Conservation (phyloP, 1,284 basidiomycete genomes). For the Ganoderma multipileum region DNA sequence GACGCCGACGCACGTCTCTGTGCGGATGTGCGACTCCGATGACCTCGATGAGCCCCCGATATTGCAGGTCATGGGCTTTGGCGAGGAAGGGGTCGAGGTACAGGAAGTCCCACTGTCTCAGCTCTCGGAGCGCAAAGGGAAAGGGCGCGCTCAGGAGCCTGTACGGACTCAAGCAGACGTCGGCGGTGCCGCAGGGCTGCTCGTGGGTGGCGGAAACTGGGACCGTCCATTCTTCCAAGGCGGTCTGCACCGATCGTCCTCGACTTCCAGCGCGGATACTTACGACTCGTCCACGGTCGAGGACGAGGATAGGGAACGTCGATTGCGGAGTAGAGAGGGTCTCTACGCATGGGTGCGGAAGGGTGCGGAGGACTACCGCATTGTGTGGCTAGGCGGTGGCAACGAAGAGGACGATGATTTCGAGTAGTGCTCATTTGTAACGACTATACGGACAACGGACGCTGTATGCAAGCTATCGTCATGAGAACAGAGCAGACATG, state of each 20-base stretch:
- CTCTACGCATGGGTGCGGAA: conserved; percentile 78
- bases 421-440: conserved; percentile 23
- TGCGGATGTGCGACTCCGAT: conserved; percentile 54
- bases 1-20: conserved; percentile 59
- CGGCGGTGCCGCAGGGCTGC: conserved; percentile 68
- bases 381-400: conserved; percentile 79
- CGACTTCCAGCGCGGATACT: conserved; percentile 51
- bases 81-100: conserved; percentile 73
- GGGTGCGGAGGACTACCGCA: conserved; percentile 72
- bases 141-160: conserved; percentile 50
- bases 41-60: conserved; percentile 44
- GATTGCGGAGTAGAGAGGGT: conserved; percentile 54
- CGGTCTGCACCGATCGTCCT: conserved; percentile 45
- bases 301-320: conserved; percentile 30
- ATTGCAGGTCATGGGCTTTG: conserved; percentile 71
- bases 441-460: conserved; percentile 24
- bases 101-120: conserved; percentile 61
- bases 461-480: conserved; percentile 17
- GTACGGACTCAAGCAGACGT: conserved; percentile 64
- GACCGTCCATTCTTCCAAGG: conserved; percentile 55
- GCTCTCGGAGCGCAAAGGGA: conserved; percentile 55
- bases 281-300: conserved; percentile 59
- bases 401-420: conserved; percentile 40
- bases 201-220: conserved; percentile 76
- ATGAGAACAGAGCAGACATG: conserved; percentile 32